A percentile compares a stretch with the other conserved stretches of the same genome.
Conservation (phyloP, 1,139 yeast species). For the Magnusiomyces tetraspermus region DNA sequence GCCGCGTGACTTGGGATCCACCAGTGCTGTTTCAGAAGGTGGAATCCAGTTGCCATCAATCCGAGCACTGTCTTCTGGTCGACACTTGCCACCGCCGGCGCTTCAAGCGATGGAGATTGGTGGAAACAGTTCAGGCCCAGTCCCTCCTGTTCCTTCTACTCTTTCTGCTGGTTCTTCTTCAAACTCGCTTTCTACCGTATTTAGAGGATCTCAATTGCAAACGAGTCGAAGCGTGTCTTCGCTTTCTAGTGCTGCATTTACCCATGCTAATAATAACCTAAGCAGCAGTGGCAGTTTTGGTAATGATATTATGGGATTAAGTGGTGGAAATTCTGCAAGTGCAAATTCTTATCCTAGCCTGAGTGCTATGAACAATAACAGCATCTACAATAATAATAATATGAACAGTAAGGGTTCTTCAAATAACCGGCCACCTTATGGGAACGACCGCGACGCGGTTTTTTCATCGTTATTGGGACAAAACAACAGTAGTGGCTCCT, state of each 20-base stretch:
- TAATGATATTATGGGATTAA: not conserved
- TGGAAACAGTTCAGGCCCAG: constrained; percentile 10
- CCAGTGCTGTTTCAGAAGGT: constrained; percentile 17
- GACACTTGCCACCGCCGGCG: constrained; percentile 26
- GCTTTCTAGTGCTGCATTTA: not conserved
- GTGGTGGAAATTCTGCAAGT: no score
- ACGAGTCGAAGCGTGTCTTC: constrained; percentile 5
- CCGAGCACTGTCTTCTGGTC: constrained; percentile 30
- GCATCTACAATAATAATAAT: no score
- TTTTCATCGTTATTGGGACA: no score
- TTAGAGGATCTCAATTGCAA: not conserved
- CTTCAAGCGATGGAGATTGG: constrained; percentile 31
- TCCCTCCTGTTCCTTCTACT: constrained; percentile 5
- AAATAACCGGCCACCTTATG: no score
- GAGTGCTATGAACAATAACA: no score
- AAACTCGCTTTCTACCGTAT: not conserved
- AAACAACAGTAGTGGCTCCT: no score
- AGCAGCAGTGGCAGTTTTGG: not conserved
- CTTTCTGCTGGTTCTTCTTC: constrained; percentile 5
- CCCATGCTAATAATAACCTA: not conserved
- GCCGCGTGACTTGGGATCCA: constrained; percentile 31
- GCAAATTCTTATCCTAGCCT: no score
- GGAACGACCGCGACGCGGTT: no score
- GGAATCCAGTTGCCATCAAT: constrained; percentile 35
- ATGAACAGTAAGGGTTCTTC: no score